Base-by-base conservation (phyloP, 2,329 filamentous ascomycete genomes). In the Botryosphaeria agaves region DNA sequence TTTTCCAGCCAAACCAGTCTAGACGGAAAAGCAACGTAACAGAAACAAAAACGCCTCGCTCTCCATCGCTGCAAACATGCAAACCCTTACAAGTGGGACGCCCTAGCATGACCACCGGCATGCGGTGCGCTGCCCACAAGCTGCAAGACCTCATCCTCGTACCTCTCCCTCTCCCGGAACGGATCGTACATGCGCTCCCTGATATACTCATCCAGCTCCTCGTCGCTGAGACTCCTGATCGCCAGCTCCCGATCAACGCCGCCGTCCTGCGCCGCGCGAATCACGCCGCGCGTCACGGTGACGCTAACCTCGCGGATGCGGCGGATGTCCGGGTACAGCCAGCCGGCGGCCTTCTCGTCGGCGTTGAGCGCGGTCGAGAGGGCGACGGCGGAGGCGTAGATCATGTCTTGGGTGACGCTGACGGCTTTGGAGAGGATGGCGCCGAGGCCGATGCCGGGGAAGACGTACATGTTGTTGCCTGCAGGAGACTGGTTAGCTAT, bases 391-490 rank as follows among this genome's bases (percentile, higher is more conserved):
- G 85, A 87, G 29, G 80, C 84, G 61, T 95, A 95, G 48, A 98
- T 84, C 89, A 98, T 98, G 55, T 77, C 72, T 52, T 94, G 82
- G 4, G 87, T 95, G 41, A 95, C 67, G 43, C 74, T 74, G 40
- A 80, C 75, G 8, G 84, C 71, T 64, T 94, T 91, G 59, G 77
- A 76, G 29, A 95, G 70, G 49, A 95, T 94, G 40, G 87, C 80
- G 36, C 85, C 89, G 18, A 95, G 73, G 34, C 89, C 89, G 35
- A 95, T 79, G 47, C 87, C 89, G 1, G 89, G 89, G 74, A 98
- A 98, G 37, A 98, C 81, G 52, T 94, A 94, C 62, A 78, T 76
- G 62, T 76, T 76, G 67, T 85, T 85, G 40, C 87, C 85, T 62
- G 83, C 77, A 56, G 80, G 82, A 32, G 78, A 76, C 19, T 72